Evolutionary conservation across 192 early-diverging fungal species (phyloP), one percentile per base, ranked within the genome.

Genomic region (Fimicolochytrium jonesii): DNA sequence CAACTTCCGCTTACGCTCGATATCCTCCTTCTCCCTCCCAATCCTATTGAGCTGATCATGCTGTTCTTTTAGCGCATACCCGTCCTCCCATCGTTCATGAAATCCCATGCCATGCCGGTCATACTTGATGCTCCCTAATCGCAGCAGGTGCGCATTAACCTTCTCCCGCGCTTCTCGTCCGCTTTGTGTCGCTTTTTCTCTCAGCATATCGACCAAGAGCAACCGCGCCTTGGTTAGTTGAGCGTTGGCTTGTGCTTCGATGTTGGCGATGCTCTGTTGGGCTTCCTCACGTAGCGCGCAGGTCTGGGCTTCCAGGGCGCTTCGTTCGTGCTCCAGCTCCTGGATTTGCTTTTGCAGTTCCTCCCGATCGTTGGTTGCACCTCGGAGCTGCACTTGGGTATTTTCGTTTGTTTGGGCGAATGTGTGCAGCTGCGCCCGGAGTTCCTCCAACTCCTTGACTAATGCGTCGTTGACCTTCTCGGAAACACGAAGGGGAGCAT

Each of bases 41-140:
- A 69, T 59, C 23, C 29, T 29, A 7, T 37, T 15, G 2, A 65
- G 17, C 31, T 64, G 33, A 20, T 69, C 53, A 30, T 61, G n/a
- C n/a, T 43, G 33, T 17, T 61, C 53, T 1, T 32, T 2, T n/a
- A 67, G 45, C 9, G 36, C 51, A 45, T 69, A 66, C n/a, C 68
- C 68, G 7, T 67, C 44, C 44, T 69, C 20, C 68, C 68, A 69
- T 20, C 61, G 29, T 30, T 69, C 68, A 28, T 48, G 53, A 34
- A 55, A 65, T 5, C 54, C 61, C 1, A 69, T 57, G 3, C 68
- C 68, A 34, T 57, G 61, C 29, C 59, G 44, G n/a, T 61, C 59
- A 30, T 37, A 61, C 15, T 28, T 50, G 20, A 61, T 11, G n/a
- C 29, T 50, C 7, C 42, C 59, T 7, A 61, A 35, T 25, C 59